Percentiles rank a stretch among this genome's conserved stretches.
phyloP scores from a whole-genome alignment of 2,329 filamentous ascomycete genomes.

The Pestalotiopsis sp. region DNA sequence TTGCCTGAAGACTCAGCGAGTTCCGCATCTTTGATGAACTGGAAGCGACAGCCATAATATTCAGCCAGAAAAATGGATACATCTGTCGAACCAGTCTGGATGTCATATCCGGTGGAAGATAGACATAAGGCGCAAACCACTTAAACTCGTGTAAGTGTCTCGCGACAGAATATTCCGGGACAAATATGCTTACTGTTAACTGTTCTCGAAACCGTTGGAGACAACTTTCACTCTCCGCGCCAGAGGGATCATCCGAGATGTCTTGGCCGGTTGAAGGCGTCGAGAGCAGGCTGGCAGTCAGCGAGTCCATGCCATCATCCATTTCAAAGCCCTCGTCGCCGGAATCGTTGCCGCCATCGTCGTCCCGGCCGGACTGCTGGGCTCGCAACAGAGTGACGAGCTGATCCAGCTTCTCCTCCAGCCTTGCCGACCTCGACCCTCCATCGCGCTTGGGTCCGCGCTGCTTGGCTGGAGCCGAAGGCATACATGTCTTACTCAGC shows the following conservation, averaged over 20 bases:
- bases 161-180: neutral
- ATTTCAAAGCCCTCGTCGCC: conserved; percentile 11
- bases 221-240: neutral
- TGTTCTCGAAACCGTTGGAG: neutral
- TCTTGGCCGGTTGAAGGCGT: neutral
- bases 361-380: conserved; percentile 9
- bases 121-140: conserved; percentile 20
- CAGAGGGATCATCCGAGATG: neutral
- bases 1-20: conserved; percentile 13
- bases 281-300: neutral
- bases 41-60: conserved; percentile 15
- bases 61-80: conserved; percentile 21
- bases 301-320: neutral
- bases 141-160: neutral
- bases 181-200: neutral
- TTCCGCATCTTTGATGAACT: conserved; percentile 12
- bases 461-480: conserved; percentile 38
- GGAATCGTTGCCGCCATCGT: conserved; percentile 1
- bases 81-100: conserved; percentile 17
- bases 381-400: conserved; percentile 18
- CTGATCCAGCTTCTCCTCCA: conserved; percentile 20
- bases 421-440: conserved; percentile 15
- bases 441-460: conserved; percentile 15
- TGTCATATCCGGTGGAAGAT: conserved; percentile 18
- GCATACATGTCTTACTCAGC: conserved; percentile 49